Evolutionary conservation across 495 filamentous ascomycete genomes (phyloP), one percentile per base, ranked within the genome.

Genomic region (Annulohypoxylon bovei): DNA sequence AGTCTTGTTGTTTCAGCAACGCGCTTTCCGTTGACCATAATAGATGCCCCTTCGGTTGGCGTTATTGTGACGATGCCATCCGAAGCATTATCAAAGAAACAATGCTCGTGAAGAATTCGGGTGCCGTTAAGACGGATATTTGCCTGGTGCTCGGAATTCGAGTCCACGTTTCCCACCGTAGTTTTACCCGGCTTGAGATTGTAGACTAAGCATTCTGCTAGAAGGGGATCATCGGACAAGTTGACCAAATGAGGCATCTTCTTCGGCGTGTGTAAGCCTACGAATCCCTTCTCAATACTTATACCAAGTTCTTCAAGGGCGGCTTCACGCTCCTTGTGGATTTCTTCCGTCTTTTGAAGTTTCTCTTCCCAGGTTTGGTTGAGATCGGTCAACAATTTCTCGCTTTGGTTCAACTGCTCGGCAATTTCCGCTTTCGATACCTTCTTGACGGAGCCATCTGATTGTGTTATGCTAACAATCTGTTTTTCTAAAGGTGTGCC

Each of bases 311-410:
- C 95, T 81, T 99, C 95, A 32, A 99, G 82, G 8, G 95, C 96
- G 33, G 92, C 87, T 81, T 99, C 95, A 56, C 95, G 92, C 76
- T 99, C 95, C 74, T 97, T 98, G 83, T 98, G 96, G 62, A 99
- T 98, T 63, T 92, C 86, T 75, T 99, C 95, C 1, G 95, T 99
- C 79, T 95, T 97, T 71, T 88, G 85, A 70, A 99, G 82, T 74
- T 98, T 97, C 80, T 99, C 88, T 81, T 99, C 95, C 95, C 95
- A 99, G 0, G 95, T 98, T 82, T 98, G 94, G 72, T 99, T 99
- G 37, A 99, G 88, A 78, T 99, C 95, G 60, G 92, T 88, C 77
- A 98, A 92, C 6, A 99, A 85, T 81, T 99, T 99, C 81, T 99
- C 95, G 65, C 91, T 94, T 73, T 98, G 94, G 68, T 89, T 92